Conservation (phyloP, 345 rosid species). For the Citrus glauca region DNA sequence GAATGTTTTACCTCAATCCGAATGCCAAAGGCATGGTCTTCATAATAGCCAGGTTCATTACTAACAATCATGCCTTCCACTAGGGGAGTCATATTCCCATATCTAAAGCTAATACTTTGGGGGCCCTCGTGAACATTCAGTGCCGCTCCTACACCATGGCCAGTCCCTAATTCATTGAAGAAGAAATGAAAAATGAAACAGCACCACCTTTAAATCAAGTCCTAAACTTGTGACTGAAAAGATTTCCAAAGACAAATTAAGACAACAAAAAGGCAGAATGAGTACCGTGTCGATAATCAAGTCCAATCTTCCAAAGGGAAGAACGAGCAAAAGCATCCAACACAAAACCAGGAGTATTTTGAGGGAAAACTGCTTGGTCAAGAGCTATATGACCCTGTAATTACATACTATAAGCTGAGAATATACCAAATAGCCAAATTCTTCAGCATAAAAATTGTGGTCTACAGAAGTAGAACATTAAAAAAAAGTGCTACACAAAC, state of each 20-base stretch:
- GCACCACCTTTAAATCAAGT: background rate
- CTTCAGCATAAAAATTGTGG: background rate
- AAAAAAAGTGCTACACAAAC: background rate
- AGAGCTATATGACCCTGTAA: slow-evolving; percentile 97
- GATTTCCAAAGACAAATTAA: background rate
- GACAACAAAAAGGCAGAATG: slow-evolving; percentile 12
- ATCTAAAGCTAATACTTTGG: slow-evolving; percentile 89
- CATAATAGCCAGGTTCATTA: slow-evolving; percentile 97
- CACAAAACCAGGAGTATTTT: slow-evolving; percentile 90
- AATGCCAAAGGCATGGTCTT: slow-evolving; percentile 96
- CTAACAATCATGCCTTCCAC: slow-evolving; percentile 93
- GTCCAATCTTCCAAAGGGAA: slow-evolving; percentile 91
- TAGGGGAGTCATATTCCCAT: slow-evolving; percentile 76
- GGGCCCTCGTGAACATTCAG: slow-evolving; percentile 98
- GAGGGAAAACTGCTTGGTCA: slow-evolving; percentile 92
- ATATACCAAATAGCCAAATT: background rate
- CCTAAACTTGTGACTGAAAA: background rate
- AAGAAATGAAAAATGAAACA: slow-evolving; percentile 1
- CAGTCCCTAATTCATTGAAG: slow-evolving; percentile 63
- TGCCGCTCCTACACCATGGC: slow-evolving; percentile 97
- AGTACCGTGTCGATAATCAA: slow-evolving; percentile 93
- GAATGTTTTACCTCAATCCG: slow-evolving; percentile 70
- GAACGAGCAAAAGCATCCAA: slow-evolving; percentile 93
- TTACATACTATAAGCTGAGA: slow-evolving; percentile 4
- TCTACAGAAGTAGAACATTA: background rate